A percentile compares a stretch with the other conserved stretches of the same genome.
phyloP scores from a whole-genome alignment of 176 grass and related monocot genomes.

The Carex cristatella region DNA sequence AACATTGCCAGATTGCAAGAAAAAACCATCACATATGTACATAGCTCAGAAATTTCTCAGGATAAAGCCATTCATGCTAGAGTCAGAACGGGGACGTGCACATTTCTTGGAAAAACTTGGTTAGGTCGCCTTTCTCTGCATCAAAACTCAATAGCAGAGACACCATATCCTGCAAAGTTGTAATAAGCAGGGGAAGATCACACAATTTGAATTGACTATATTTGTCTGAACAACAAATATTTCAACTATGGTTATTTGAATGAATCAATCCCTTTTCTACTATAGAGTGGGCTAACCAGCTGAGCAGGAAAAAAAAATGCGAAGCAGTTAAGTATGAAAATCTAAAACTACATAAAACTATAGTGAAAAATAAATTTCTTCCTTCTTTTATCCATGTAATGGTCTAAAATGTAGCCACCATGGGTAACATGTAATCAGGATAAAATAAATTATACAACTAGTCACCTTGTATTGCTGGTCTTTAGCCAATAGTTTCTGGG shows the following conservation, averaged over 20 bases:
- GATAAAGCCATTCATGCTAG: neutral
- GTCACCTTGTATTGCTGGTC: conserved; percentile 76
- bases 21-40: neutral
- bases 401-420: neutral
- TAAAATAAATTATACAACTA: neutral
- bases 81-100: neutral
- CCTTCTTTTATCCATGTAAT: neutral
- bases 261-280: conserved; percentile 2
- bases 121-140: conserved; percentile 47
- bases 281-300: neutral
- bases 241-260: neutral
- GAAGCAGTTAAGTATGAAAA: neutral
- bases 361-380: neutral
- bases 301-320: neutral
- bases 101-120: conserved; percentile 53
- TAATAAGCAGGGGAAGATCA: neutral
- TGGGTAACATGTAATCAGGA: neutral
- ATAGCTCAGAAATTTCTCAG: neutral
- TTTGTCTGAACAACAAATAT: neutral
- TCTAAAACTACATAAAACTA: neutral
- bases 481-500: conserved; percentile 39
- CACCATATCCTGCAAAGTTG: conserved; percentile 50
- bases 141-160: conserved; percentile 66
- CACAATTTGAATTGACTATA: neutral
- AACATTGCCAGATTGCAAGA: neutral